Conservation (phyloP, 1,284 basidiomycete genomes). For the Tausonia pullulans region DNA sequence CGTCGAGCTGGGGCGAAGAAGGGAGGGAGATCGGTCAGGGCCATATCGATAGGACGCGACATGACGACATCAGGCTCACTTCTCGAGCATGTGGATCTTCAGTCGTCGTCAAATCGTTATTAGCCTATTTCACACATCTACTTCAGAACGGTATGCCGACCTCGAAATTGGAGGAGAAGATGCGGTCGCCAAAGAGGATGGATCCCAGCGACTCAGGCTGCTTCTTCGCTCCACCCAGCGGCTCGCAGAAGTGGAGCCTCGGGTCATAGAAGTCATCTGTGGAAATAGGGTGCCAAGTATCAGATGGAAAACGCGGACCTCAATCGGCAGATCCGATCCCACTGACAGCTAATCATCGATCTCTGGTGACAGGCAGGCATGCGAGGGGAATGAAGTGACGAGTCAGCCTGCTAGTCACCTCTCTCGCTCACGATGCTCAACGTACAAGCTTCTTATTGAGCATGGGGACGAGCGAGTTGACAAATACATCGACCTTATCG, state of each 20-base stretch:
- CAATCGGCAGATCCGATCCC: conserved; percentile 22
- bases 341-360: conserved; percentile 64
- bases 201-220: conserved; percentile 84
- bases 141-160: conserved; percentile 38
- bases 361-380: conserved; percentile 42
- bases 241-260: conserved; percentile 75
- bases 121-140: neutral
- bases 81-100: conserved; percentile 30
- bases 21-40: neutral
- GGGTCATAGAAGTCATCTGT: conserved; percentile 81
- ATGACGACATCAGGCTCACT: conserved; percentile 16
- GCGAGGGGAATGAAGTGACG: conserved; percentile 18
- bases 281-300: neutral
- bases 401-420: neutral
- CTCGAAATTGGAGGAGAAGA: conserved; percentile 81
- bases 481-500: conserved; percentile 25
- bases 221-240: conserved; percentile 59
- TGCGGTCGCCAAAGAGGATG: conserved; percentile 90
- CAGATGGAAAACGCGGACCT: conserved; percentile 25
- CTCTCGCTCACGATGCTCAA: conserved; percentile 4
- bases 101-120: neutral
- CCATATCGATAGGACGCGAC: neutral
- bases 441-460: conserved; percentile 68
- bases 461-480: conserved; percentile 81
- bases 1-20: conserved; percentile 45